phyloP scores from a whole-genome alignment of 2,329 filamentous ascomycete genomes.

The Colletotrichum endophyticum region DNA sequence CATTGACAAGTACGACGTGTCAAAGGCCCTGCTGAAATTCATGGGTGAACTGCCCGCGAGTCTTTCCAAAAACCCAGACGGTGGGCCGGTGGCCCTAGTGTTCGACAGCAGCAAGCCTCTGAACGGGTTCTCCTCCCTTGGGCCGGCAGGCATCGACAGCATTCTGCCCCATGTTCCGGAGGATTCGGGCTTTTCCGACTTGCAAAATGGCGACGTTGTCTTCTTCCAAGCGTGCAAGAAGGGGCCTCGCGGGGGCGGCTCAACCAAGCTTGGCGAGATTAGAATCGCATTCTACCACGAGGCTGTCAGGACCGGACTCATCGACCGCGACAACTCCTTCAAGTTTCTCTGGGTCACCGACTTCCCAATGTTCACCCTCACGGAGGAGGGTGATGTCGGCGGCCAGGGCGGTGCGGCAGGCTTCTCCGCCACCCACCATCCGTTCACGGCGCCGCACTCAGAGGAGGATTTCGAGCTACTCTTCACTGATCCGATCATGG shows the following conservation, averaged over 20 bases:
- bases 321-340: conserved; percentile 56
- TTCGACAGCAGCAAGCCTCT: conserved; percentile 77
- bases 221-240: conserved; percentile 79
- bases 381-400: conserved; percentile 65
- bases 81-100: conserved; percentile 81
- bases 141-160: conserved; percentile 39
- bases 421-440: conserved; percentile 89
- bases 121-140: conserved; percentile 77
- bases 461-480: conserved; percentile 76
- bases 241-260: conserved; percentile 72
- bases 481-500: conserved; percentile 71
- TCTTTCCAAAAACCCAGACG: conserved; percentile 72
- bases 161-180: conserved; percentile 32
- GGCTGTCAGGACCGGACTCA: conserved; percentile 67
- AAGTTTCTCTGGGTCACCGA: conserved; percentile 85
- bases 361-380: conserved; percentile 91
- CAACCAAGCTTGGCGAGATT: conserved; percentile 73
- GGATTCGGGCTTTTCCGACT: conserved; percentile 30
- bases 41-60: conserved; percentile 67
- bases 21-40: conserved; percentile 70
- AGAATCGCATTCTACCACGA: conserved; percentile 72
- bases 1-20: conserved; percentile 56
- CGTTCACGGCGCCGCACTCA: conserved; percentile 87
- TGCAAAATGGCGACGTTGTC: conserved; percentile 78
- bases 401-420: conserved; percentile 81